phyloP scores from a whole-genome alignment of 345 rosid genomes.

The Lumnitzera littorea region DNA sequence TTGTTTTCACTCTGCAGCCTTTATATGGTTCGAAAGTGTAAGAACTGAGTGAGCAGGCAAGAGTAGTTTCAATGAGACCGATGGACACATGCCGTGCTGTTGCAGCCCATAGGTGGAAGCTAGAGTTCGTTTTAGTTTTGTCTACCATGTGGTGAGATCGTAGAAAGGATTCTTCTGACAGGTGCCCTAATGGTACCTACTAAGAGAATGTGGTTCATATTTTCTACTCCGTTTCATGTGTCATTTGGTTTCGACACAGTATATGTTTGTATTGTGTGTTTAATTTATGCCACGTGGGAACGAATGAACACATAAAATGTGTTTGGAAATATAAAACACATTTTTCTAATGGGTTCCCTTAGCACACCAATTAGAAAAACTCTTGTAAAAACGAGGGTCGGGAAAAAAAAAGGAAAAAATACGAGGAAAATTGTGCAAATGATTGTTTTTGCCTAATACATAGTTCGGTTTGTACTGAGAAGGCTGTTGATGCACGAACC shows the following conservation, averaged over 20 bases:
- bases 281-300: too few species aligned
- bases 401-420: too few species aligned
- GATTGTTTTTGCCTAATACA: conserved; percentile 12
- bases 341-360: background rate
- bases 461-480: conserved; percentile 23
- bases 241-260: too few species aligned
- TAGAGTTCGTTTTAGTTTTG: conserved; percentile 23
- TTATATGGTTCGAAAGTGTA: conserved; percentile 48
- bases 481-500: conserved; percentile 14
- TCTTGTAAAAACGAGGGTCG: too few species aligned
- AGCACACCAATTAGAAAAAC: too few species aligned
- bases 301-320: background rate
- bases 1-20: conserved; percentile 24
- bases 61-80: conserved; percentile 2
- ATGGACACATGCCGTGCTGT: conserved; percentile 7
- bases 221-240: too few species aligned
- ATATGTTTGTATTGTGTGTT: too few species aligned
- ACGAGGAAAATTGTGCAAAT: background rate
- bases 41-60: conserved; percentile 7
- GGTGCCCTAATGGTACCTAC: too few species aligned
- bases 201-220: too few species aligned
- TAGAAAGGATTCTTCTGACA: background rate
- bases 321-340: conserved; percentile 28
- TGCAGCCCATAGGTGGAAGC: conserved; percentile 12
- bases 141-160: conserved; percentile 15